Evolutionary conservation across 768 basidiomycete genomes (phyloP).

Genomic region (Coprinellus micaceus): DNA sequence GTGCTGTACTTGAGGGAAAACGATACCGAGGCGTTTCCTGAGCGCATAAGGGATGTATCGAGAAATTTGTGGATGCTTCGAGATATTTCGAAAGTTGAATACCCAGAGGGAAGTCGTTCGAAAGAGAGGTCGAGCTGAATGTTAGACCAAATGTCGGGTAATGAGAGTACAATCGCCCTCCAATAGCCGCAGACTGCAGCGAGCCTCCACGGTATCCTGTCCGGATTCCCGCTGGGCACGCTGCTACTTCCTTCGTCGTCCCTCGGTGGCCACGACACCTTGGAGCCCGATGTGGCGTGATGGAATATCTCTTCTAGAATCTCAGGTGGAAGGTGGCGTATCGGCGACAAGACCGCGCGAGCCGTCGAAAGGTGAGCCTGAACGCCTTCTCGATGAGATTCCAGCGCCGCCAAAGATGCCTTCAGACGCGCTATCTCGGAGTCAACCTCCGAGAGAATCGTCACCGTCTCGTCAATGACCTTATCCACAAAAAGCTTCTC

Average conservation of each 20-base stretch:
- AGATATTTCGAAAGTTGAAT: background rate
- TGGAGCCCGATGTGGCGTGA: conserved; percentile 11
- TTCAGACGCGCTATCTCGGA: conserved; percentile 15
- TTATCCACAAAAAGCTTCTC: conserved; percentile 12
- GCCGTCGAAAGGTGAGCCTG: conserved; percentile 7
- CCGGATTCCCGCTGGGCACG: background rate
- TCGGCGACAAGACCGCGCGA: conserved; percentile 19
- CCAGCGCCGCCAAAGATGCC: conserved; percentile 11
- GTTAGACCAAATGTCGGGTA: conserved; percentile 22
- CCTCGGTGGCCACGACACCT: conserved; percentile 18
- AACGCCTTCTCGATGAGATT: conserved; percentile 10
- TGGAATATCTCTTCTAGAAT: conserved; percentile 23
- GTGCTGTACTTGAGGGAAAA: conserved; percentile 15
- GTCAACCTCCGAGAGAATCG: conserved; percentile 8
- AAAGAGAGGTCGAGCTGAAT: conserved; percentile 15
- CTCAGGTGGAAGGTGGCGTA: conserved; percentile 22
- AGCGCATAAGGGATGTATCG: conserved; percentile 18
- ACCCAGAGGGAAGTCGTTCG: background rate
- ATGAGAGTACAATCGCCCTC: conserved; percentile 19
- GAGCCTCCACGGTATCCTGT: conserved; percentile 19
- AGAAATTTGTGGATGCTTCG: conserved; percentile 13
- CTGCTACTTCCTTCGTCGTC: no score
- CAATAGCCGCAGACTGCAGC: conserved; percentile 25
- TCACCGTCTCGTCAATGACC: conserved; percentile 9
- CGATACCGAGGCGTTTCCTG: conserved; percentile 15